Conservation (phyloP, 176 grass and related monocot genomes). For the Aechmea fasciata region DNA sequence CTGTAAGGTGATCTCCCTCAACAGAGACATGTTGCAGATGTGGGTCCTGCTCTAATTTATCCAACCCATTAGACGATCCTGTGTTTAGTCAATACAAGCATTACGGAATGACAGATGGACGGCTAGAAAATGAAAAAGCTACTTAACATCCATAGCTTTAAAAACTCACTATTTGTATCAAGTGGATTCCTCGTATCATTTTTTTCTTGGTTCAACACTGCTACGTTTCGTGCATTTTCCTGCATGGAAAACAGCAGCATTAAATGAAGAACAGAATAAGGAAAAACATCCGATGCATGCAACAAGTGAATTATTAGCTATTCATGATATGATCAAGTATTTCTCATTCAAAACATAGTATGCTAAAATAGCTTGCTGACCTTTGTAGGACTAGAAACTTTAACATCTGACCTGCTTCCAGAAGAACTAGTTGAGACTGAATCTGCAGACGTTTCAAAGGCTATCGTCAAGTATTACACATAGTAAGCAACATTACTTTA, state of each 20-base stretch:
- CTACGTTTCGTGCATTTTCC: conserved; percentile 39
- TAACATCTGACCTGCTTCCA: conserved; percentile 53
- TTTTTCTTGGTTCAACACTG: conserved; percentile 45
- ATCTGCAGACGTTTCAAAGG: conserved; percentile 34
- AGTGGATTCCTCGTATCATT: conserved; percentile 34
- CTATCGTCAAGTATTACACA: background rate
- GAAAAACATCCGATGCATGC: background rate
- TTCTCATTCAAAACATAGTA: conserved; percentile 6
- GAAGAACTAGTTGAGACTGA: conserved; percentile 92
- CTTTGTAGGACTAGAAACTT: conserved; percentile 36
- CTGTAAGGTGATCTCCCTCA: conserved; percentile 30
- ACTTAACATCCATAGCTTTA: background rate
- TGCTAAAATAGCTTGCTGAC: conserved; percentile 46
- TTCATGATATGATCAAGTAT: background rate
- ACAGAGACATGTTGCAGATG: conserved; percentile 35
- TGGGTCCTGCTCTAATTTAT: conserved; percentile 35
- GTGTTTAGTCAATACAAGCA: background rate
- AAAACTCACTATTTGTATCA: conserved; percentile 23
- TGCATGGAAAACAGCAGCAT: conserved; percentile 26
- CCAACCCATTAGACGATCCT: conserved; percentile 42
- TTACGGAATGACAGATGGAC: background rate
- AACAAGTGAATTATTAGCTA: background rate
- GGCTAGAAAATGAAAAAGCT: background rate
- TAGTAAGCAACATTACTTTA: background rate
- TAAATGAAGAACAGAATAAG: conserved; percentile 14